Base-by-base conservation (phyloP, 1,284 basidiomycete genomes). In the Tylopilus sp. region DNA sequence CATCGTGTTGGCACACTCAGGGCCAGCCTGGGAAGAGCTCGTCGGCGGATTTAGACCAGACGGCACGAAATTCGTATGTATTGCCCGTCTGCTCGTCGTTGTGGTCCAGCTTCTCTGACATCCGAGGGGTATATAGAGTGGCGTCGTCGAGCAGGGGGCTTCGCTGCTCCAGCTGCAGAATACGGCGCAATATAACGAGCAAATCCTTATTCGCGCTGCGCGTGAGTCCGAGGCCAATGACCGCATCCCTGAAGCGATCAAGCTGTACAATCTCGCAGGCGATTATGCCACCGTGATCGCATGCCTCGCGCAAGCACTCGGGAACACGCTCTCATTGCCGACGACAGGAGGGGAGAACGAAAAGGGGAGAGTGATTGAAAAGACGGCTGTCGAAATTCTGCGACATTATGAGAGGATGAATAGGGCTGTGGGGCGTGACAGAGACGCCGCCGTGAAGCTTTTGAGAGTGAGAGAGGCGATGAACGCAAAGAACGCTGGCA, bases 241-340 rank as follows among this genome's bases (percentile, higher is more conserved):
- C 59, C 86, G 89, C 26, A 84, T 90, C 37, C 79, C 86, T 6
- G 93, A 98, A 66, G 93, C 94, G 2, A 94, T 99, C 71, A 89
- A 96, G 67, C 74, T 99, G 40, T 98, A 93, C 74, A 96, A 98
- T 70, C 82, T 98, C 31, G 93, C 95, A 0, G 90, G 92, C 33
- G 91, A 97, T 55, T 94, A 95, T 66, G 75, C 84, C 43, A 91
- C 88, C 26, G 96, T 99, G 41, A 81, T 98, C 34, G 77, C 82
- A 8, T 92, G 92, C 51, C 84, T 99, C 37, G 93, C 92, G 36
- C 84, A 86, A 49, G 90, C 93, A 4, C 77, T 99, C 0, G 93
- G 94, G n/a, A 87, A 86, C 59, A 86, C 88, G 1, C 76, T 96
- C 37, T 76, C 82, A 5, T 79, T 86, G 58, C 81, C 86, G 0